These are phyloP conservation scores for Cladosporium halotolerans DNA, from an alignment of 2,329 filamentous ascomycete genomes.

Conservation along the genomic window DNA sequence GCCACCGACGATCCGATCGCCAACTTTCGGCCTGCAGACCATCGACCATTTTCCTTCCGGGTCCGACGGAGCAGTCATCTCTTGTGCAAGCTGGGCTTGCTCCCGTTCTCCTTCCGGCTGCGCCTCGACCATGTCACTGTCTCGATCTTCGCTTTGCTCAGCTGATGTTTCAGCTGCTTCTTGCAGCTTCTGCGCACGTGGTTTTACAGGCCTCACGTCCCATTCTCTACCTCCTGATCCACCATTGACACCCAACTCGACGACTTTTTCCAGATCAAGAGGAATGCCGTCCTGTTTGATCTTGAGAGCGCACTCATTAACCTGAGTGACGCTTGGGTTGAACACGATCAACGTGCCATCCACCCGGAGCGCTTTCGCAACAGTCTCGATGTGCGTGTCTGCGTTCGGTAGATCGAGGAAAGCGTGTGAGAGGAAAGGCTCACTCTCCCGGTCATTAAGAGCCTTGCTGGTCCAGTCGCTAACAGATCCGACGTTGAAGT, in stretches of 20 bases:
- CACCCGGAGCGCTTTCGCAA: slow-evolving; percentile 54
- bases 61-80: background rate
- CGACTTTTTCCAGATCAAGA: slow-evolving; percentile 51
- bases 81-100: background rate
- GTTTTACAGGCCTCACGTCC: slow-evolving; percentile 52
- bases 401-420: slow-evolving; percentile 68
- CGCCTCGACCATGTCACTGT: background rate
- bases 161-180: background rate
- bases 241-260: slow-evolving; percentile 50
- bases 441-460: slow-evolving; percentile 32
- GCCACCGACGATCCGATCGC: slow-evolving; percentile 32
- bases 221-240: slow-evolving; percentile 54
- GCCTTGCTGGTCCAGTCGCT: slow-evolving; percentile 56
- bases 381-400: slow-evolving; percentile 45
- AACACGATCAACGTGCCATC: slow-evolving; percentile 65
- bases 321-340: slow-evolving; percentile 72
- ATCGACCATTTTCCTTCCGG: slow-evolving; percentile 21
- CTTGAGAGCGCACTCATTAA: slow-evolving; percentile 55
- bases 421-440: slow-evolving; percentile 64
- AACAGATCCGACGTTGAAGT: slow-evolving; percentile 67
- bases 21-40: slow-evolving; percentile 36
- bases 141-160: background rate
- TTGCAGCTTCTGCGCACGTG: slow-evolving; percentile 17
- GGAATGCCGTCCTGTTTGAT: slow-evolving; percentile 51
- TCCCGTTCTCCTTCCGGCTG: background rate